Conservation (phyloP, 192 early-diverging fungal genomes). For the Tieghemiomyces parasiticus region DNA sequence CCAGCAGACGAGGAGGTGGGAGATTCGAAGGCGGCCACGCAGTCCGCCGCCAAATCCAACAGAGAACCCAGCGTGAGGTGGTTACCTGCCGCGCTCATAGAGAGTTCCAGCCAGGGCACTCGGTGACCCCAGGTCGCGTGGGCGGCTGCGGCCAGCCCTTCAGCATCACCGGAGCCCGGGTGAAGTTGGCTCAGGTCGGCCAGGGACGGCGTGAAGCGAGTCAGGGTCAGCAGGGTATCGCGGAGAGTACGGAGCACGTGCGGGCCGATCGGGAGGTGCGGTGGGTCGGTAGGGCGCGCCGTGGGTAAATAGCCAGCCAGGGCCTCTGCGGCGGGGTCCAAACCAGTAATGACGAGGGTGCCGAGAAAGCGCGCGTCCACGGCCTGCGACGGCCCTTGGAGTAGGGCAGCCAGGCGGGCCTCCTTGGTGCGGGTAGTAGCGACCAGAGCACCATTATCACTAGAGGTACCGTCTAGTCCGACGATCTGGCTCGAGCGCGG, state of each 20-base stretch:
- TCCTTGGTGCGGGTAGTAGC: not conserved
- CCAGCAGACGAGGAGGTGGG: not conserved
- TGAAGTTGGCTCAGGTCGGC: not conserved
- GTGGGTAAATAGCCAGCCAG: not conserved
- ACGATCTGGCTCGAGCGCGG: not conserved
- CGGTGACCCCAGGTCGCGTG: not conserved
- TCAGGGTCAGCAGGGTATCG: not conserved
- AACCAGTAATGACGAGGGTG: not conserved
- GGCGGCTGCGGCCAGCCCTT: too few species aligned
- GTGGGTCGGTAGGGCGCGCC: too few species aligned
- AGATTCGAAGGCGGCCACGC: not conserved
- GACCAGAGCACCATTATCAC: not conserved
- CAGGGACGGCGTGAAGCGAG: not conserved
- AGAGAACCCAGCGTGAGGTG: conserved; percentile 8
- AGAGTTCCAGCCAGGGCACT: conserved; percentile 3
- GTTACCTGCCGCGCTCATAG: not conserved
- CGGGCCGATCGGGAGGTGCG: not conserved
- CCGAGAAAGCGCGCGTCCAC: not conserved
- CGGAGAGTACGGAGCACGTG: not conserved
- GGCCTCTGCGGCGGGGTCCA: not conserved
- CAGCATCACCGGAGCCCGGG: not conserved
- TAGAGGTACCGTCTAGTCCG: too few species aligned
- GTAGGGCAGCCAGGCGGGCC: too few species aligned
- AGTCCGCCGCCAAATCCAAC: not conserved
- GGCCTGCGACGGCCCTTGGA: not conserved